phyloP scores from a whole-genome alignment of 441 rosid species.

The Euphorbia schlechtendalii region DNA sequence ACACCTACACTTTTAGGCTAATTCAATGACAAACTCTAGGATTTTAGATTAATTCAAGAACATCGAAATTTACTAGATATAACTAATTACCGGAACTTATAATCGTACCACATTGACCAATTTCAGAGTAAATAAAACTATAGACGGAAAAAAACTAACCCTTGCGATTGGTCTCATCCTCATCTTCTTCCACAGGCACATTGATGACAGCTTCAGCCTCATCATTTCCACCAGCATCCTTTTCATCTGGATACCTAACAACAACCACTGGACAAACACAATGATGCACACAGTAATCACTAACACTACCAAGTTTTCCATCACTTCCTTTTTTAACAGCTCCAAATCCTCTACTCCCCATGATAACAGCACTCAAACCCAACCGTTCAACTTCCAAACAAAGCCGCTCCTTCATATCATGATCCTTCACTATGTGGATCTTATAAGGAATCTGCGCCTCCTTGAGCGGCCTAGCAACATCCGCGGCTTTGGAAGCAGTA shows the following conservation, averaged over 20 bases:
- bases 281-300: conserved; percentile 69
- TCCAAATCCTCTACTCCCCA: conserved; percentile 90
- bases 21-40: background rate
- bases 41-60: background rate
- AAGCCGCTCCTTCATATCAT: conserved; percentile 80
- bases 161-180: conserved; percentile 28
- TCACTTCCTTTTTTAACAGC: conserved; percentile 34
- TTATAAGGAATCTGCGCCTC: conserved; percentile 50
- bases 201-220: conserved; percentile 25
- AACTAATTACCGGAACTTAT: background rate
- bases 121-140: background rate
- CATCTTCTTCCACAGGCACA: conserved; percentile 51
- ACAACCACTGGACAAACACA: conserved; percentile 71
- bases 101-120: background rate
- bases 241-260: conserved; percentile 39
- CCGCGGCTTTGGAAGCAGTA: conserved; percentile 49
- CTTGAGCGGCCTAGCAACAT: conserved; percentile 37
- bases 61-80: background rate
- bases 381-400: conserved; percentile 85
- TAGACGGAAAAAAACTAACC: conserved; percentile 22
- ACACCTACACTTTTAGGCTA: too few species aligned
- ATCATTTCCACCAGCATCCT: conserved; percentile 20
- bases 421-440: conserved; percentile 82
- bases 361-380: conserved; percentile 62
- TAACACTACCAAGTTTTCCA: conserved; percentile 78